Base-by-base conservation (phyloP, 306 rosid genomes). In the Vigna mungo region DNA sequence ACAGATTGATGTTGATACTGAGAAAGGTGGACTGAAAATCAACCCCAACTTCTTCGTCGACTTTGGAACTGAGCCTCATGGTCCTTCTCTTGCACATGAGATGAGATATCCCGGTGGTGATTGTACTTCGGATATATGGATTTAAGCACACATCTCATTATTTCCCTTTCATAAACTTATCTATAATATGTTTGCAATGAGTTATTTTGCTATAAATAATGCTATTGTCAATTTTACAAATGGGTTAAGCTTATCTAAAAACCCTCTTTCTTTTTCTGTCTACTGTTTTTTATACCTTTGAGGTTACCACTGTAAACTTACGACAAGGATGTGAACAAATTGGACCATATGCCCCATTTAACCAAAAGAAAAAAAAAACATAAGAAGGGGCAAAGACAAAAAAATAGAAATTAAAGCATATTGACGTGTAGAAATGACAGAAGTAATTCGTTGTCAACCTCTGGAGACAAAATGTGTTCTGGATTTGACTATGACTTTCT, bases 31-130 rank as follows among this genome's bases (percentile, higher is more conserved):
- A 20, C 84, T 92, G 17, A 72, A 84, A 71, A 32, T 92, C 27
- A 95, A 95, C 82, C 90, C 93, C 0, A 86, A 86, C 72, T 92
- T 95, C 78, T 95, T 95, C 20, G 92, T 95, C 21, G 98, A 95
- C 88, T 95, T 95, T 54, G 97, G 92, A 64, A 82, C 85, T 68
- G 98, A 95, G 81, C 96, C 98, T 49, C 85, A 85, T 69, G 98
- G 98, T 53, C 98, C 98, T 75, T 84, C 97, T 23, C 94, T 95
- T 61, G 98, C 97, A 20, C 98, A 95, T 82, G 97, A 95, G 86
- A 90, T 90, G 95, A 85, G 98, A 84, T 92, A 90, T 54, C 98
- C 97, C 37, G 98, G 98, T 74, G 97, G 98, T 17, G 98, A 95
- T 71, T 95, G 97, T 90, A 94, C 98, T 73, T 94, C 93, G 2